Evolutionary conservation across 129 eudicot genomes (phyloP), one percentile per base, ranked within the genome.

Genomic region (Flaveria bidentis): DNA sequence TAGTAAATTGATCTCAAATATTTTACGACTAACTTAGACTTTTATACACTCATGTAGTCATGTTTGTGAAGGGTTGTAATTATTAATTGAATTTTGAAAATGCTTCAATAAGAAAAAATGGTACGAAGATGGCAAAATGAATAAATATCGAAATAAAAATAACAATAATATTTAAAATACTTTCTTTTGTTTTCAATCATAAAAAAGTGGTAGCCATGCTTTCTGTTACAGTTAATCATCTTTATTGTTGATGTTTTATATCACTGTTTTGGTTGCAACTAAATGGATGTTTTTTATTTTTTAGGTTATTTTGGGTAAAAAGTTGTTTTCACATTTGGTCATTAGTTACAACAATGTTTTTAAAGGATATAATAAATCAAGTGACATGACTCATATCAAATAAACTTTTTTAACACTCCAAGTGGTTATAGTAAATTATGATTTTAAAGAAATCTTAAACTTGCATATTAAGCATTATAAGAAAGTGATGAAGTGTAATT

Each of bases 321-420:
- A 60, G 66, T 60, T 23, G 66, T 60, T 60, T 60, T 60, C 66
- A 60, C 17, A 60, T 60, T 60, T 60, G 36, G 66, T 60, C 66
- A 60, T 58, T 60, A 3, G n/a, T 23, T 60, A 18, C 20, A 56
- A 56, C 63, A 56, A 56, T 20, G 39, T 58, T 58, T 14, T 58
- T 58, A 56, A 8, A 47, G 52, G 52, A 13, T 13, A 2, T 11
- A 2, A 2, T 51, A 14, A 51, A 51, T 14, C 39, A 9, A 14
- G 5, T 3, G 20, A 15, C 20, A 51, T 45, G 49, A 2, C 8
- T 45, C 11, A 45, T 45, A 13, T 13, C 16, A 47, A 47, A 47
- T 47, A 2, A 47, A 44, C 11, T 12, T 49, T 2, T 49, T 13
- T 22, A 20, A 20, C 30, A 20, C 30, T 57, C 4, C 2, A 2